These are phyloP conservation scores for Phytophthora aleatoria DNA, from an alignment of 352 stramenopile species.

Conservation along the genomic window DNA sequence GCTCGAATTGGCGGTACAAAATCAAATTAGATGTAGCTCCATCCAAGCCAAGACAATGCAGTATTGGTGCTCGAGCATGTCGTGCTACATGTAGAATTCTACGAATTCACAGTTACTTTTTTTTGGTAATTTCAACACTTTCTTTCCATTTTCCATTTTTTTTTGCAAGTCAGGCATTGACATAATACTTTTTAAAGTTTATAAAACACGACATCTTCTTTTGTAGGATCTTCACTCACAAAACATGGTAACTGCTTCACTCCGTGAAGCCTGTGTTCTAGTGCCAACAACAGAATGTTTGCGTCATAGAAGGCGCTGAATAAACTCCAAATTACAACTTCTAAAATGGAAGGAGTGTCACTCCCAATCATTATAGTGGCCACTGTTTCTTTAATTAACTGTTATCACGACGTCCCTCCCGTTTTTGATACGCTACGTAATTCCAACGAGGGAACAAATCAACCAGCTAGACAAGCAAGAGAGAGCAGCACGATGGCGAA, in stretches of 20 bases:
- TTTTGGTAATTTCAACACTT: too few relatives aligned
- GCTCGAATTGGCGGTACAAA: too few relatives aligned
- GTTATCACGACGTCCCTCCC: conserved; percentile 22
- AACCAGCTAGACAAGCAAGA: conserved; percentile 19
- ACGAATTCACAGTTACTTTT: too few relatives aligned
- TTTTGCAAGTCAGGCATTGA: too few relatives aligned
- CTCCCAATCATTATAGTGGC: not conserved
- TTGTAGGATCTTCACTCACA: conserved; percentile 10
- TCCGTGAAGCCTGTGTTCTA: not conserved
- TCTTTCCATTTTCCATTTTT: too few relatives aligned
- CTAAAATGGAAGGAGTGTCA: conserved; percentile 10
- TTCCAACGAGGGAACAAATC: conserved; percentile 20
- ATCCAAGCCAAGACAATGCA: too few relatives aligned
- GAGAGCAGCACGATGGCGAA: conserved; percentile 50
- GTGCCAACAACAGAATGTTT: not conserved
- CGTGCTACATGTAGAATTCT: too few relatives aligned
- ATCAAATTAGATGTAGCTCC: too few relatives aligned
- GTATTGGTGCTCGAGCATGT: too few relatives aligned
- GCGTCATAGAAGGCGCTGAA: conserved; percentile 17
- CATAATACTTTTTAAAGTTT: too few relatives aligned
- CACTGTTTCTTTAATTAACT: not conserved
- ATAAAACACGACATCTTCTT: not conserved
- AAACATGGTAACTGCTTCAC: not conserved
- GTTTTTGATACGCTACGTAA: conserved; percentile 13
- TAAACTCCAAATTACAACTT: not conserved